A percentile compares a stretch with the other conserved stretches of the same genome.
phyloP scores from a whole-genome alignment of 176 grass and related monocot species.

The Cymbopogon citratus region DNA sequence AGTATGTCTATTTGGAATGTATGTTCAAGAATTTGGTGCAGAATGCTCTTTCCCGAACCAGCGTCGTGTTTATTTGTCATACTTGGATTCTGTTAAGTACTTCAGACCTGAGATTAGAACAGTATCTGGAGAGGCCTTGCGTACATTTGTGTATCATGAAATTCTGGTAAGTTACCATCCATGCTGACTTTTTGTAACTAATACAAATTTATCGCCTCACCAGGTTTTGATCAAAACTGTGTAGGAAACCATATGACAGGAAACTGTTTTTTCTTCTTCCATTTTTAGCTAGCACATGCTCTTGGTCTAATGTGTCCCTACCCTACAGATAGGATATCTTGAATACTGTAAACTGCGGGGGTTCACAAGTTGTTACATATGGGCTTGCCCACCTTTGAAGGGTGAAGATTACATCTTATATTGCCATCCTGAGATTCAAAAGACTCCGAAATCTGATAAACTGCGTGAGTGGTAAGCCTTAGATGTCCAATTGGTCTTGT shows the following conservation, averaged over 20 bases:
- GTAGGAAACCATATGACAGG: not conserved
- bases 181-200: not conserved
- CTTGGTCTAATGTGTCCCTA: slow-evolving; percentile 21
- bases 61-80: slow-evolving; percentile 95
- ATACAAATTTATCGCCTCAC: slow-evolving; percentile 13
- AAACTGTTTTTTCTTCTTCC: not conserved
- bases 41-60: slow-evolving; percentile 84
- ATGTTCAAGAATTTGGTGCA: slow-evolving; percentile 99
- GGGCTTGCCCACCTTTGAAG: slow-evolving; percentile 97
- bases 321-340: slow-evolving; percentile 95
- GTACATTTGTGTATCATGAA: slow-evolving; percentile 97
- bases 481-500: not conserved
- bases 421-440: slow-evolving; percentile 99
- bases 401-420: slow-evolving; percentile 99
- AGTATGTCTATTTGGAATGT: slow-evolving; percentile 99
- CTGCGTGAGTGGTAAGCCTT: slow-evolving; percentile 83
- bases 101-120: slow-evolving; percentile 93
- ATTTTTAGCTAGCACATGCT: slow-evolving; percentile 2
- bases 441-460: slow-evolving; percentile 99
- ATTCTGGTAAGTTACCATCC: slow-evolving; percentile 69
- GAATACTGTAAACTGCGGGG: slow-evolving; percentile 99
- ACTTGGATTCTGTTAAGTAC: slow-evolving; percentile 99
- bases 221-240: slow-evolving; percentile 20
- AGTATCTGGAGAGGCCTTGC: slow-evolving; percentile 71
- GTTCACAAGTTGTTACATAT: slow-evolving; percentile 99